Base-by-base conservation (phyloP, 148 eudicot genomes). In the Fallopia convolvulus region DNA sequence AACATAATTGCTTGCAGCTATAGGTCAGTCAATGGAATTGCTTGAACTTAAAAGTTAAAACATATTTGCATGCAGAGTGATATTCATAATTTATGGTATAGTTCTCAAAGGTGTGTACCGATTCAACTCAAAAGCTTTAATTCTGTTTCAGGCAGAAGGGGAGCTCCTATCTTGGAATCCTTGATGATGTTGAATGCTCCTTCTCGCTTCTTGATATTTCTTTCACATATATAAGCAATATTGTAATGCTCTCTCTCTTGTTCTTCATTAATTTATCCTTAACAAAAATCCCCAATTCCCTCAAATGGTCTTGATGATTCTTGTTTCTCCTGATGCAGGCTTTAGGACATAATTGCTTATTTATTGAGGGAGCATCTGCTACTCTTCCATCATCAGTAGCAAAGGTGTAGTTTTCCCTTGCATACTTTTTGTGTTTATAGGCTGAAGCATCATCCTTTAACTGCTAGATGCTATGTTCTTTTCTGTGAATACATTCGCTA, bases 301-400 rank as follows among this genome's bases (percentile, higher is more conserved):
- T 36, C 10, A 15, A 68, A 39, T 68, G 6, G 36, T 68, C 42
- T 46, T 73, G 75, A 73, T 42, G 74, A 70, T 44, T 55, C 2
- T 6, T 73, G 32, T 44, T 73, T 44, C 17, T 73, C 9, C 36
- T 44, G 52, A 73, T 79, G 80, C 86, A 94, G 99, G 83, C 79
- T 74, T 83, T 77, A 6, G 72, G 92, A 73, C 33, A 7, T 55
- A 74, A 82, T 32, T 86, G 90, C 86, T 78, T 94, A 58, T 90
- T 87, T 77, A 82, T 94, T 74, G 99, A 90, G 88, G 99, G 96
- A 23, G 99, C 88, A 75, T 90, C 99, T 81, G 96, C 90, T 50
- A 81, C 80, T 77, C 89, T 83, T 87, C 97, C 98, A 58, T 76
- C 83, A 75, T 90, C 98, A 56, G 87, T 94, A 81, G 98, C 98